These are phyloP conservation scores for Talaromyces funiculosus DNA, from an alignment of 2,329 filamentous ascomycete species.

Conservation along the genomic window DNA sequence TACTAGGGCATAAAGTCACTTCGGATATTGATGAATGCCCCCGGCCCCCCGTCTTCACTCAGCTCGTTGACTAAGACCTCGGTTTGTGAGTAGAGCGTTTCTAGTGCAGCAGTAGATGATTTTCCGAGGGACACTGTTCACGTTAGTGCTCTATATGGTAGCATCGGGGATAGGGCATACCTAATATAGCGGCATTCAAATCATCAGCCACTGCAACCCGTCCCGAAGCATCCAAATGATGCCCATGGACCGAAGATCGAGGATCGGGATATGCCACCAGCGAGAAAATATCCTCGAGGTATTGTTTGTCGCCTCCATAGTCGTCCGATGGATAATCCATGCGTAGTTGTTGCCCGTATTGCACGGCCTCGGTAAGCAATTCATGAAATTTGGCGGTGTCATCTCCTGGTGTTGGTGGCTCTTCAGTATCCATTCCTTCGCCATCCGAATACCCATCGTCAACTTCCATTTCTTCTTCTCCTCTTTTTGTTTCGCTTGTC, in stretches of 20 bases:
- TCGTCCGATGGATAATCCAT: constrained; percentile 70
- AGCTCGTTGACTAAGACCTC: constrained; percentile 79
- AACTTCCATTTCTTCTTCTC: constrained; percentile 49
- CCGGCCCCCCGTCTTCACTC: constrained; percentile 70
- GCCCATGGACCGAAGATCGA: constrained; percentile 67
- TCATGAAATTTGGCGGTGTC: constrained; percentile 37
- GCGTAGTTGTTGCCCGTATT: constrained; percentile 73
- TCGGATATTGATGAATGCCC: constrained; percentile 71
- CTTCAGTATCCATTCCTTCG: constrained; percentile 54
- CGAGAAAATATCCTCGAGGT: constrained; percentile 79
- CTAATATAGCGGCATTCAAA: constrained; percentile 84
- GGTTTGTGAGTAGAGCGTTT: constrained; percentile 80
- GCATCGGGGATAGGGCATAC: constrained; percentile 40
- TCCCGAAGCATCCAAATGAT: constrained; percentile 69
- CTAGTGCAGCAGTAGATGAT: constrained; percentile 77
- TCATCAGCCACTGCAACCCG: constrained; percentile 81
- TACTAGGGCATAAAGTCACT: constrained; percentile 38
- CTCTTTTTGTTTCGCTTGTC: constrained; percentile 28
- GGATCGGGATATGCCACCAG: constrained; percentile 83
- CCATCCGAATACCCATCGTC: constrained; percentile 45
- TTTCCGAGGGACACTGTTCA: constrained; percentile 76
- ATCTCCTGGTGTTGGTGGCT: constrained; percentile 21
- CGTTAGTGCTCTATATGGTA: not conserved
- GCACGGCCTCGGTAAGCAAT: constrained; percentile 64
- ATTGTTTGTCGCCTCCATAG: constrained; percentile 63